Base-by-base conservation (phyloP, 768 basidiomycete species). In the Sarcodon aspratus region DNA sequence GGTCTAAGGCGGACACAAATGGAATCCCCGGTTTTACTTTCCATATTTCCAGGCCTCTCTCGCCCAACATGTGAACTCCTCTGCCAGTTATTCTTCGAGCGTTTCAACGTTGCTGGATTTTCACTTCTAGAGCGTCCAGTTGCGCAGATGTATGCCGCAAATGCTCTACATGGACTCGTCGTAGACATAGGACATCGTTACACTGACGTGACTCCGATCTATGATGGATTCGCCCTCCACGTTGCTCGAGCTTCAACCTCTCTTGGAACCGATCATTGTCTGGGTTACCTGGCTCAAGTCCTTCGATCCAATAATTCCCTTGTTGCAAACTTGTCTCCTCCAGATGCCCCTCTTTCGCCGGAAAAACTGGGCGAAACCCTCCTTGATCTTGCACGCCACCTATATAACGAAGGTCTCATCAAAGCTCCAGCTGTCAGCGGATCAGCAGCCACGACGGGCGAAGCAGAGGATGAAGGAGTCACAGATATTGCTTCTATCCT, bases 401-500 rank as follows among this genome's bases (percentile, higher is more conserved):
- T 89, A 13, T 80, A 76, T 71, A 63, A 63, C 38, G 82, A 79
- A 2, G 83, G 79, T 6, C 71, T 82, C 31, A 69, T 87, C 51
- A 85, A 82, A 46, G 17, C 40, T 42, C 40, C 40, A 1, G 40
- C 27, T 13, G 17, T 42, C 11, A 27, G 40, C 13, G 17, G 17
- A 42, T 42, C 40, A 8, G 79, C 87, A 7, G 81, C 85, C 6
- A 80, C 84, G 15, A 78, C 80, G 47, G 85, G 85, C 35, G 85
- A 86, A 61, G 80, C 78, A 3, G 89, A 89, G 52, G 89, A 91
- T 49, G 91, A 92, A 53, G 92, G 88, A 3, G 69, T 90, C 21
- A 88, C 86, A 13, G 88, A 95, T 61, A 90, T 94, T 50, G 92
- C 92, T 6, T 89, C 93, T 7, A 80, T 88, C 43, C 71, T 95